phyloP scores from a whole-genome alignment of 2,329 filamentous ascomycete genomes.

The Diaporthe sp. region DNA sequence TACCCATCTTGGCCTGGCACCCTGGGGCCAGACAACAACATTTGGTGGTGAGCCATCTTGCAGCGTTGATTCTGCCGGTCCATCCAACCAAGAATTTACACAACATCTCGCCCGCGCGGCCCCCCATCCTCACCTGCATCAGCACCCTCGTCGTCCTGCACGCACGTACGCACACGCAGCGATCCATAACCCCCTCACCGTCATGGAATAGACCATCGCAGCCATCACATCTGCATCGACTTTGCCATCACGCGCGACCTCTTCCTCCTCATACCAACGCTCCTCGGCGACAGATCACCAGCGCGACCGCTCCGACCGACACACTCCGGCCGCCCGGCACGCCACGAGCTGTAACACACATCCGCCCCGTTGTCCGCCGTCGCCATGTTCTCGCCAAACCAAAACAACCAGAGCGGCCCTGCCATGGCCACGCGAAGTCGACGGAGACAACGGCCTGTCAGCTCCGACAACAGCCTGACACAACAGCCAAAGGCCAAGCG shows the following conservation, averaged over 20 bases:
- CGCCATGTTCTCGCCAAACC: slow-evolving; percentile 72
- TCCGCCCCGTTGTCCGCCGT: slow-evolving; percentile 31
- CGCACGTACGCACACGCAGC: slow-evolving; percentile 16
- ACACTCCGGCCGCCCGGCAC: slow-evolving; percentile 2
- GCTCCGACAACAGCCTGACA: slow-evolving; percentile 63
- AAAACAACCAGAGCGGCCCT: slow-evolving; percentile 63
- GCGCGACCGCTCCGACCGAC: slow-evolving; percentile 22
- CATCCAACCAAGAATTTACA: slow-evolving; percentile 37
- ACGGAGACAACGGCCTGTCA: slow-evolving; percentile 71
- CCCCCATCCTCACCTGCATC: slow-evolving; percentile 34
- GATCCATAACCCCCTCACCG: slow-evolving; percentile 9
- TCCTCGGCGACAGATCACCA: slow-evolving; percentile 17
- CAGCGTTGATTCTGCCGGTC: slow-evolving; percentile 29
- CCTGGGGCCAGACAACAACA: slow-evolving; percentile 32
- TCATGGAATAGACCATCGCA: slow-evolving; percentile 38
- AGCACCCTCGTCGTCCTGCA: slow-evolving; percentile 19
- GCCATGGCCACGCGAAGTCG: slow-evolving; percentile 71
- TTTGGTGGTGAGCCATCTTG: slow-evolving; percentile 33
- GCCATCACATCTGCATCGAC: slow-evolving; percentile 23
- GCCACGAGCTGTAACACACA: slow-evolving; percentile 34
- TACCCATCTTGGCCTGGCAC: slow-evolving; percentile 24
- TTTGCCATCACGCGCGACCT: slow-evolving; percentile 1
- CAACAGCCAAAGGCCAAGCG: slow-evolving; percentile 75
- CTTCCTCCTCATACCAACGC: not conserved
- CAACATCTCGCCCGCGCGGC: slow-evolving; percentile 29